Percentiles rank a stretch among this genome's conserved stretches.
Conservation (phyloP, 768 basidiomycete genomes). For the Rhodotorula taiwanensis region DNA sequence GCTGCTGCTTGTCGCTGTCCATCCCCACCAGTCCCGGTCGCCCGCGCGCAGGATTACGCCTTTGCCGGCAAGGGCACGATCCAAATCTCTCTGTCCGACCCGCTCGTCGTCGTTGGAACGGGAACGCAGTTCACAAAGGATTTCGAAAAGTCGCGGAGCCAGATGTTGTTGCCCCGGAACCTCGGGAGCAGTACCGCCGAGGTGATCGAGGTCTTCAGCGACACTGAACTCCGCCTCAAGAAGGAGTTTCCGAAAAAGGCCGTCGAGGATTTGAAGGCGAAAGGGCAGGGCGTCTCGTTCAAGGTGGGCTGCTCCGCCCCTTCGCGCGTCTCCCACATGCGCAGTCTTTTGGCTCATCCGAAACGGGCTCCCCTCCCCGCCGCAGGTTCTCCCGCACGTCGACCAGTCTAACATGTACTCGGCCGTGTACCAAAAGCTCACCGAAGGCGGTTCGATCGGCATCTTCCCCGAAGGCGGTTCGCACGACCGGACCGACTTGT, state of each 20-base stretch:
- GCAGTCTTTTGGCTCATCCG: background rate
- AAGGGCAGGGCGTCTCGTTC: conserved; percentile 54
- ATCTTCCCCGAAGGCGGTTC: conserved; percentile 99
- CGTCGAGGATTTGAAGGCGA: conserved; percentile 59
- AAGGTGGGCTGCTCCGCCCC: conserved; percentile 24
- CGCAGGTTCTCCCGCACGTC: conserved; percentile 64
- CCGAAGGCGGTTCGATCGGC: conserved; percentile 81
- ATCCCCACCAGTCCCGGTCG: conserved; percentile 69
- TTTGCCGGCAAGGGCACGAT: conserved; percentile 60
- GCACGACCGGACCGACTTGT: conserved; percentile 90
- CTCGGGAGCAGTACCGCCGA: conserved; percentile 71
- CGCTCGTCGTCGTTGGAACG: conserved; percentile 72
- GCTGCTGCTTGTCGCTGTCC: background rate
- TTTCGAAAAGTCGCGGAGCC: conserved; percentile 62
- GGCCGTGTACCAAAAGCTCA: conserved; percentile 78
- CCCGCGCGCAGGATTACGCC: conserved; percentile 80
- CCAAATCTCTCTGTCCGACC: conserved; percentile 64
- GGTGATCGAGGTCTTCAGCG: conserved; percentile 79
- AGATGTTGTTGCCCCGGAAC: conserved; percentile 77
- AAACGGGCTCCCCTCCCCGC: too few relatives aligned
- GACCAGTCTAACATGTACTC: conserved; percentile 94
- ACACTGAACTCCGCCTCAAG: conserved; percentile 75
- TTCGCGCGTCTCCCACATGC: too few relatives aligned
- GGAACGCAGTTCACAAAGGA: conserved; percentile 70
- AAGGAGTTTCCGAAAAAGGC: conserved; percentile 80